Evolutionary conservation across 371 early-diverging fungal genomes (phyloP).

Genomic region (Mortierella sp.): DNA sequence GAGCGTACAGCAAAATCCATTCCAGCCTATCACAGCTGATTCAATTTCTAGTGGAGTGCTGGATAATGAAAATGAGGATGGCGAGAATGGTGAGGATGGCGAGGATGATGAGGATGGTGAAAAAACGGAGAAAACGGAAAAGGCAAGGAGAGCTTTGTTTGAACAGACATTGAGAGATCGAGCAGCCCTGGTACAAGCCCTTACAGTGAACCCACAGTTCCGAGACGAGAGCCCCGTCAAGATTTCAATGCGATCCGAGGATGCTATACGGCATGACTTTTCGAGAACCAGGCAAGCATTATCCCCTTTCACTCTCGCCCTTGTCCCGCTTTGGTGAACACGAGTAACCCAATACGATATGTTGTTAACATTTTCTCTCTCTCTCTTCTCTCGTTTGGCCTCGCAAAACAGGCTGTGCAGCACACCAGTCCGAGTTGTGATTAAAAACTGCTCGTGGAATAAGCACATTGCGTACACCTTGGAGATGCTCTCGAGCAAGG

Average conservation of each 20-base stretch:
- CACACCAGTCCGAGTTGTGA: conserved; percentile 59
- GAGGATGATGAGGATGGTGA: too few species aligned
- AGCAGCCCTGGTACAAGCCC: conserved; percentile 65
- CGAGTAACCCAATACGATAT: too few species aligned
- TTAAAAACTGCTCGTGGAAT: conserved; percentile 75
- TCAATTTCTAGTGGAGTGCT: conserved; percentile 16
- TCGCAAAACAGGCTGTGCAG: conserved; percentile 57
- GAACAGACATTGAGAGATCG: conserved; percentile 76
- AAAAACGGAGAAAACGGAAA: conserved; percentile 22
- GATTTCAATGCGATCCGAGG: conserved; percentile 59
- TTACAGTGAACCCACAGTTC: conserved; percentile 65
- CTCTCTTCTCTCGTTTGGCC: not conserved
- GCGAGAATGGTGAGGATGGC: too few species aligned
- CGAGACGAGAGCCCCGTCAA: conserved; percentile 79
- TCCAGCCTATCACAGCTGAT: conserved; percentile 59
- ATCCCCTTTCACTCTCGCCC: too few species aligned
- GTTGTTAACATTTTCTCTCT: not conserved
- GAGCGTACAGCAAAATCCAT: conserved; percentile 79
- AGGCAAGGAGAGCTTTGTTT: conserved; percentile 67
- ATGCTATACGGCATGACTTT: conserved; percentile 63
- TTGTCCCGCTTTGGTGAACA: too few species aligned
- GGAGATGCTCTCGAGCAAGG: conserved; percentile 63
- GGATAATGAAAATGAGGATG: conserved; percentile 47
- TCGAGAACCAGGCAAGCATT: conserved; percentile 56
- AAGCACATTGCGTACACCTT: conserved; percentile 63